Evolutionary conservation across 1,284 basidiomycete species (phyloP), one percentile per base, ranked within the genome.

Genomic region (Rhizoctonia solani): DNA sequence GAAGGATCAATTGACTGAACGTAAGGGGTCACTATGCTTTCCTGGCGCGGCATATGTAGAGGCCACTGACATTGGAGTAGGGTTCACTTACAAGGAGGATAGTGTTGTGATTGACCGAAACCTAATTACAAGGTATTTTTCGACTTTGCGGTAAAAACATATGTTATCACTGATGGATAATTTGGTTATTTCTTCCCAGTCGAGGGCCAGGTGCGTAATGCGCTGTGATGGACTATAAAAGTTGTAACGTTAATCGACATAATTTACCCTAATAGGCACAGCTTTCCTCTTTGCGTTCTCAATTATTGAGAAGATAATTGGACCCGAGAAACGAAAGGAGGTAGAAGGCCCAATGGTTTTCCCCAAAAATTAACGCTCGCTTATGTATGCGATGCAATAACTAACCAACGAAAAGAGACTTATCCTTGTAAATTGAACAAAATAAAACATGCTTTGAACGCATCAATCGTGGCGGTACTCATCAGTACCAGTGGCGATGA

Each of bases 281-380:
- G 79, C 86, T 0, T 90, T 94, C 72, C 84, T 85, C 1, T 93
- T 92, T 72, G 87, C 88, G 0, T 79, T 94, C 49, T 84, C 84
- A 39, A 75, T 93, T 50, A 85, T 92, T 27, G 89, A 90, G 72
- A 73, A 84, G 25, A 80, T 91, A 0, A 84, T 83, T 55, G 92
- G 92, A 3, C 73, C 79, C 39, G 82, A 83, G 39, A 91, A 87
- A 76, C 79, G 89, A 4, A 80, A 81, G 19, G 85, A 92, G 72
- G 84, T 94, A 6, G 79, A 81, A 8, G 83, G 74, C 0, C 90
- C 90, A 0, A 91, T 95, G 89, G 78, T 89, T n/a, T 90, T 92
- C 72, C 88, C 89, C 11, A 47, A 39, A 54, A 32, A 46, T 14
- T 61, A 25, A n/a, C n/a, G n/a, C n/a, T n/a, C n/a, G n/a, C n/a